Conservation (phyloP, 2,329 filamentous ascomycete genomes). For the Emmonsiellopsis sp. region DNA sequence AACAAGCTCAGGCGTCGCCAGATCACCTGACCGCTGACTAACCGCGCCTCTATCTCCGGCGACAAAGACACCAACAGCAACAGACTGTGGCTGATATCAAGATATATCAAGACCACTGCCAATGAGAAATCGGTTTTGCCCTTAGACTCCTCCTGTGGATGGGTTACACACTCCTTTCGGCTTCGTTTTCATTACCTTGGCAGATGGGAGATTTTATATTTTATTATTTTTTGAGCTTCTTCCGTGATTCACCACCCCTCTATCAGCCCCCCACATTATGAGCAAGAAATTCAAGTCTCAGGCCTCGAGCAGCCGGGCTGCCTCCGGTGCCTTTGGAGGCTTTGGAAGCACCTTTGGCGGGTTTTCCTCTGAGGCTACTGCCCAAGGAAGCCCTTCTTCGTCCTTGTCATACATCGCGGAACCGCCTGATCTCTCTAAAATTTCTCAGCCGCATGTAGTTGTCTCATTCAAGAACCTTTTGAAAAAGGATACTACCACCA, state of each 20-base stretch:
- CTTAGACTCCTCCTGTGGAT: not conserved
- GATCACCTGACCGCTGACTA: not conserved
- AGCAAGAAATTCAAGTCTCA: constrained; percentile 56
- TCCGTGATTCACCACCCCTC: not conserved
- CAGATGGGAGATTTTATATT: not conserved
- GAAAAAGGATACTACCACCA: constrained; percentile 90
- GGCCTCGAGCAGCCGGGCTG: constrained; percentile 54
- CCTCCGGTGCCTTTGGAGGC: constrained; percentile 36
- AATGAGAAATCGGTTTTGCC: not conserved
- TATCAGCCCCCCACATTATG: constrained; percentile 32
- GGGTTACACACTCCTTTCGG: not conserved
- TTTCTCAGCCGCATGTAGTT: constrained; percentile 71
- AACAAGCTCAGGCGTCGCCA: not conserved
- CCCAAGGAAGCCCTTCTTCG: constrained; percentile 42
- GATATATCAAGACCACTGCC: not conserved
- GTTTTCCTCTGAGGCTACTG: constrained; percentile 25
- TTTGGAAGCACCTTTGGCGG: constrained; percentile 33
- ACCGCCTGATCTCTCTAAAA: constrained; percentile 65
- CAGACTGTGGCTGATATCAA: not conserved
- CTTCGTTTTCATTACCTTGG: not conserved
- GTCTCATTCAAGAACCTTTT: constrained; percentile 87
- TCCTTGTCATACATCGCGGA: constrained; percentile 78
- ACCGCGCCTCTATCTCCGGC: not conserved
- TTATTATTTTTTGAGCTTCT: not conserved
- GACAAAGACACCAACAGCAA: not conserved